Evolutionary conservation across 371 early-diverging fungal species (phyloP), one percentile per base, ranked within the genome.

Genomic region (Haplosporangium sp.): DNA sequence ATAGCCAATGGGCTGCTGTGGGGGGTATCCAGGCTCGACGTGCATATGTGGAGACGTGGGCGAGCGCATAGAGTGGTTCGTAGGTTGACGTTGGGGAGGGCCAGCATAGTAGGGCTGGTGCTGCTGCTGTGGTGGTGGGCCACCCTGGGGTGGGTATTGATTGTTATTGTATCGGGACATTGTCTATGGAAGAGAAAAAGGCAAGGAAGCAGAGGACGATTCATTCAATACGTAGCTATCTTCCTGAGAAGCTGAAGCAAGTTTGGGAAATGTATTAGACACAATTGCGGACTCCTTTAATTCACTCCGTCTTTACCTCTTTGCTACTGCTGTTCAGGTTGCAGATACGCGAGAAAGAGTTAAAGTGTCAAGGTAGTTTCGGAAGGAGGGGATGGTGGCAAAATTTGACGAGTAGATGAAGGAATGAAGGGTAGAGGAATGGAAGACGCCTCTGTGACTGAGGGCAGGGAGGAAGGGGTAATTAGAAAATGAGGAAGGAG

Each of bases 151-250:
- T 12, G 67, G 67, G 59, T 67, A 73, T 55, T 67, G 67, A 63
- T 73, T 67, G 16, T 66, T 66, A 59, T 60, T 67, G 67, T 46
- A 55, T 59, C 65, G 60, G 20, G 64, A 64, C 71, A 71, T 71
- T 46, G 16, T 18, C 29, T 29, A 29, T 29, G 4, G 4, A 29
- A 4, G 29, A 29, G 29, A 29, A 29, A 29, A 29, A 29, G 29
- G 29, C 29, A 29, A 29, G 29, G 4, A 4, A 29, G 4, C 29
- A 29, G 29, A 29, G 29, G 29, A 29, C 29, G 29, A 29, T 29
- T 29, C 29, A 4, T 29, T 29, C 29, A 29, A 29, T 29, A 29
- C 29, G 29, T 29, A 4, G 29, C 4, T 29, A 2, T 29, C 29
- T 29, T 2, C 29, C 29, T 29, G 29, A 29, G 29, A 29, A 29